Conservation (phyloP, 2,329 filamentous ascomycete species). For the Botrytis porri region DNA sequence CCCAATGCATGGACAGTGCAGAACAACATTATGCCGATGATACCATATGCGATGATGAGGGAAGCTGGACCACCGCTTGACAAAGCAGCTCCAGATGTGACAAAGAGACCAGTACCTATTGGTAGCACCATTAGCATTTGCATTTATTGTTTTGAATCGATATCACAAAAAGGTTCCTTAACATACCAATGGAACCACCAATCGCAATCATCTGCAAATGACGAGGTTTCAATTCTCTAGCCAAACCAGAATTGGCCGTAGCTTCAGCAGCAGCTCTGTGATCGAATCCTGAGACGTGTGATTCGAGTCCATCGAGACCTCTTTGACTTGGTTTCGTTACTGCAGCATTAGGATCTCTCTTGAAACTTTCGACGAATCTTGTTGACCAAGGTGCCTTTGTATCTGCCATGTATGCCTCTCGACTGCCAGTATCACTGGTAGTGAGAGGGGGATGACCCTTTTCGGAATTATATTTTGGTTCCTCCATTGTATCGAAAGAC, state of each 20-base stretch:
- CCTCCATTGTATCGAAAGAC: constrained; percentile 1
- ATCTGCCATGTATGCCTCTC: constrained; percentile 6
- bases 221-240: constrained; percentile 52
- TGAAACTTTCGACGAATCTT: constrained; percentile 35
- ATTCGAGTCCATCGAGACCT: constrained; percentile 5
- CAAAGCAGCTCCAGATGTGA: constrained; percentile 37
- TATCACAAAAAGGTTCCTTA: neutral
- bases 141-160: neutral
- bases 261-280: constrained; percentile 58
- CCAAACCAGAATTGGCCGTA: constrained; percentile 72
- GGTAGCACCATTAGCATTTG: constrained; percentile 44
- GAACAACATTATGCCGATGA: constrained; percentile 54
- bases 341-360: constrained; percentile 44
- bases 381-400: constrained; percentile 26
- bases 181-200: constrained; percentile 31
- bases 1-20: constrained; percentile 81
- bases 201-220: constrained; percentile 61
- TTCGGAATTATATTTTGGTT: constrained; percentile 10
- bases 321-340: constrained; percentile 38
- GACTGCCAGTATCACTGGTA: neutral
- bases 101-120: constrained; percentile 51
- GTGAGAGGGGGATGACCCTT: neutral
- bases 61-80: constrained; percentile 40
- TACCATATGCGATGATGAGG: constrained; percentile 34
- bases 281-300: constrained; percentile 47